Base-by-base conservation (phyloP, 331 rosid species). In the Malus hybrid region DNA sequence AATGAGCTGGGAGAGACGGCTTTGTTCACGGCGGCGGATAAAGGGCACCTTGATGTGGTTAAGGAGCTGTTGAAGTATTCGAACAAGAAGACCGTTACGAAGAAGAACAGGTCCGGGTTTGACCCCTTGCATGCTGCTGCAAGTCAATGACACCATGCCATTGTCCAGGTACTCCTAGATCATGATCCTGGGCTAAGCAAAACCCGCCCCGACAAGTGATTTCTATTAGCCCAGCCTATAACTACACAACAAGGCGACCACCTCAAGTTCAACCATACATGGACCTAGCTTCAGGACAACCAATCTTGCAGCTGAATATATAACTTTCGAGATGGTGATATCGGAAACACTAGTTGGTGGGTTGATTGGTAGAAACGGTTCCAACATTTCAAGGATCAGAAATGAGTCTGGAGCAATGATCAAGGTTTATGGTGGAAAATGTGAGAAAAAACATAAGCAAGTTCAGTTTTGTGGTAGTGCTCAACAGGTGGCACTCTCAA, bases 261-360 rank as follows among this genome's bases (percentile, higher is more conserved):
- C 84, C 87, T 74, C 98, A 71, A 56, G 66, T 56, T 71, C 76
- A 91, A 62, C 88, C 90, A 5, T 82, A 76, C 82, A 65, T 86
- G 72, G 96, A 90, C 80, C 96, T 94, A 82, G 79, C 90, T 78
- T 88, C 97, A 91, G 98, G 98, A 91, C 90, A 89, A 90, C 94
- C 98, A 91, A 89, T 93, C 97, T 93, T 93, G 98, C 98, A 93
- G 98, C 92, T 93, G 97, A 93, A 82, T 93, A 93, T 88, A 92
- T 93, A 60, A 93, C 97, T 54, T 85, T 88, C 2, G 98, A 90
- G 90, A 93, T 91, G 98, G 81, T 85, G 93, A 91, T 93, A 86
- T 93, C 97, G 81, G 97, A 93, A 86, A 80, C 96, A 19, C 72
- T 93, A 89, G 94, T 93, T 70, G 98, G 98, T 81, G 98, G 98